phyloP scores from a whole-genome alignment of 176 grass and related monocot species.

The Oryza punctata region DNA sequence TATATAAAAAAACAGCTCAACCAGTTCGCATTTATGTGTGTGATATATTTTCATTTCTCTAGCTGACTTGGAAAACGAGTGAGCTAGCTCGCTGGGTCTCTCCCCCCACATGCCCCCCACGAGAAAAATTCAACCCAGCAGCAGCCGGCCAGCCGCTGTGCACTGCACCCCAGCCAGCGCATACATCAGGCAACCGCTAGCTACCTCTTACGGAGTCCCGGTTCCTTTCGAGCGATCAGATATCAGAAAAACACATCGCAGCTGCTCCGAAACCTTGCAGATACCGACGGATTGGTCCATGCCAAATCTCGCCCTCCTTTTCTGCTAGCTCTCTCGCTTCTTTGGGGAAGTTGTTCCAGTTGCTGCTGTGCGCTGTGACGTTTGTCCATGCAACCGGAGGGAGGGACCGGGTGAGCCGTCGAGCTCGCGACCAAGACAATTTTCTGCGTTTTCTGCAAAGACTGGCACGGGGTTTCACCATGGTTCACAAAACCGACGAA shows the following conservation, averaged over 20 bases:
- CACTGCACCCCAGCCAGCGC: not conserved
- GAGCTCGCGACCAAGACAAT: not conserved
- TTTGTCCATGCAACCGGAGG: not conserved
- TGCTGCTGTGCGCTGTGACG: not conserved
- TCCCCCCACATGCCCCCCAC: constrained; percentile 3
- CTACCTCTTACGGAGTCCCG: not conserved
- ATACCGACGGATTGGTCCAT: not conserved
- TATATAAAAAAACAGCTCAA: not conserved
- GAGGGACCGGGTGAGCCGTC: not conserved
- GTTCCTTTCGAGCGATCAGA: constrained; percentile 3
- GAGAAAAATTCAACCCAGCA: constrained; percentile 20
- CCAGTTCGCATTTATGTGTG: not conserved
- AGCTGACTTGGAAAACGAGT: constrained; percentile 40
- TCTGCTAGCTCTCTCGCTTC: not conserved
- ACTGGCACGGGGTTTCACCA: constrained; percentile 21
- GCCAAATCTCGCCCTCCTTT: not conserved
- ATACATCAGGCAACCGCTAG: not conserved
- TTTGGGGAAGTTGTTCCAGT: not conserved
- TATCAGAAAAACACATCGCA: not conserved
- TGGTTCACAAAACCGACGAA: too few relatives aligned
- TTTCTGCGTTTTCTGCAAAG: constrained; percentile 21
- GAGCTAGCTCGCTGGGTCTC: too few relatives aligned
- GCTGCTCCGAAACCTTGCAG: not conserved
- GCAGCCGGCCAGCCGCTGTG: too few relatives aligned
- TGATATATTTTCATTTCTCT: not conserved